Evolutionary conservation across 192 early-diverging fungal species (phyloP), one percentile per base, ranked within the genome.

Genomic region (Podila epicladia): DNA sequence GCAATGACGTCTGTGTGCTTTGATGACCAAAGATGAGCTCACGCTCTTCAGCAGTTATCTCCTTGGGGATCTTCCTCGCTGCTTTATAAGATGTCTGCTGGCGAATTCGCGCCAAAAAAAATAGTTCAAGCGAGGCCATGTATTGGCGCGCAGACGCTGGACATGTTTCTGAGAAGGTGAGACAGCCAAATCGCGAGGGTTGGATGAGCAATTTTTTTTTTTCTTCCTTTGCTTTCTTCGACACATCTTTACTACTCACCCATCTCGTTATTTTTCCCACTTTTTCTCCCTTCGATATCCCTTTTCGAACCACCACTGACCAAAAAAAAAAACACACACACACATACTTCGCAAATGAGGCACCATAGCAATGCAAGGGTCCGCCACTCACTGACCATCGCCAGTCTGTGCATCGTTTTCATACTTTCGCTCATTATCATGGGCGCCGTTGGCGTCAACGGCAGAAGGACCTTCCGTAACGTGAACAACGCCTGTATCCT

Each of bases 381-480:
- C 12, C 65, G 76, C 32, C 50, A 72, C 31, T 19, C 48, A 22
- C 17, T 64, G 9, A 49, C 60, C 13, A n/a, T 49, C 5, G 19
- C n/a, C 15, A 65, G 41, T 20, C 59, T 73, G 28, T 17, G 62
- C n/a, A 1, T 26, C 38, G 28, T 69, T 13, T 60, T 73, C 53
- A 9, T 80, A 9, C 61, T 73, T 19, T 50, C 70, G 0, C 20
- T 73, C 59, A 38, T 80, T 45, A 73, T 80, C 33, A 80, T 80
- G 76, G 76, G 76, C 55, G 60, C 58, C 41, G 45, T 72, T 5
- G 76, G 70, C n/a, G 26, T 80, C 33, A 69, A 65, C 19, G 69
- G 76, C 26, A 53, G 64, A 35, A 49, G 55, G 33, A 53, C 51
- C 2, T 65, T 63, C 32, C 24, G 31, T 28, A 60, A 22, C n/a